Base-by-base conservation (phyloP, 345 rosid species). In the Corymbia maculata region DNA sequence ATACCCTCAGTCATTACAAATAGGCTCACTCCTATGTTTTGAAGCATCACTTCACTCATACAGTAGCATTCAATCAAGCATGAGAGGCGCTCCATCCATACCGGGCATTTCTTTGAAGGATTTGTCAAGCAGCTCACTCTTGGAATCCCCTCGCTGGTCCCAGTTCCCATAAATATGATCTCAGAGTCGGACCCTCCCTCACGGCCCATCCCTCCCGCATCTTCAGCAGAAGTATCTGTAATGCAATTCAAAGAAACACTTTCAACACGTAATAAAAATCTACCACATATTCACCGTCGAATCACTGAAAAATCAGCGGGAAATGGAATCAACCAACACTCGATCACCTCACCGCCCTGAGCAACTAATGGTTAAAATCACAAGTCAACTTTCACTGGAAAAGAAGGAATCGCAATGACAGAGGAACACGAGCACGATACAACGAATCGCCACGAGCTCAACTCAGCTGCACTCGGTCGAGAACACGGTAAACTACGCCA, bases 101-200 rank as follows among this genome's bases (percentile, higher is more conserved):
- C 99, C 92, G 90, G 93, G 90, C 99, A 96, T 91, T 91, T 95
- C 94, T 96, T 93, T 85, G 89, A 66, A 89, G 97, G 93, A 94
- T 95, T 93, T 53, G 98, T 96, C 52, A 95, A 93, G 93, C 99
- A 97, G 94, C 99, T 96, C 36, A 97, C 94, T 87, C 99, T 96
- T 42, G 99, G 98, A 89, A 97, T 95, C 90, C 99, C 99, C 94
- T 97, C 99, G 88, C 99, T 97, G 36, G 99, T 97, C 92, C 99
- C 99, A 13, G 98, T 95, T 32, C 99, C 98, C 89, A 96, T 85
- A 89, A 97, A 97, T 82, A 97, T 90, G 79, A 97, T 94, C 93
- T 96, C 99, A 26, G 98, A 93, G 85, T 87, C 50, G 13, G 70
- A 87, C 28, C 44, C 52, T 44, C 85, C 47, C 19, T 26, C 42